A percentile compares a stretch with the other conserved stretches of the same genome.
Evolutionary conservation across 768 basidiomycete species (phyloP).

Genomic region (Pleurotus tuoliensis): DNA sequence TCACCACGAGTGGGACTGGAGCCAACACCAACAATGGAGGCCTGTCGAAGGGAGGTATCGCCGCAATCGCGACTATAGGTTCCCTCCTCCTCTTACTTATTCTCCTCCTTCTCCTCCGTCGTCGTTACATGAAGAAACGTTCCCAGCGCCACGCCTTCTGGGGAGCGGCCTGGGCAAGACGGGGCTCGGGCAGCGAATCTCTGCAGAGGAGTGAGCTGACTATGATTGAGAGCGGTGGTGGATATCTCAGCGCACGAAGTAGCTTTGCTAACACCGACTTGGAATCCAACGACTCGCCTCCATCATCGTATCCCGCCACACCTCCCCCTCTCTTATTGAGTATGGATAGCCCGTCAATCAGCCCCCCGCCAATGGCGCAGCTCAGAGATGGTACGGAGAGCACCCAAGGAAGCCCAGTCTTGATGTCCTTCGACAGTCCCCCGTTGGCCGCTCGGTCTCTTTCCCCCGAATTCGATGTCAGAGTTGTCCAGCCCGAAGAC

Average conservation of each 20-base stretch:
- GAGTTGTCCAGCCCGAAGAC: not conserved
- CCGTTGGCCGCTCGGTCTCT: not conserved
- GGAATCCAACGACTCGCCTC: slow-evolving; percentile 33
- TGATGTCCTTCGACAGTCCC: slow-evolving; percentile 6
- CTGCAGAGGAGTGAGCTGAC: slow-evolving; percentile 2
- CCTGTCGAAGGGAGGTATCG: slow-evolving; percentile 41
- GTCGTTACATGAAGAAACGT: slow-evolving; percentile 39
- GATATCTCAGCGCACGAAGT: slow-evolving; percentile 40
- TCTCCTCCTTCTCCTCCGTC: slow-evolving; percentile 42
- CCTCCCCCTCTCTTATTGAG: not conserved
- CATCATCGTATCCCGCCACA: slow-evolving; percentile 18
- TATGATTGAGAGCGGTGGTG: slow-evolving; percentile 9
- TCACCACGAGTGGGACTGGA: slow-evolving; percentile 5
- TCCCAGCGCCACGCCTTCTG: slow-evolving; percentile 37
- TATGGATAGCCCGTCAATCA: slow-evolving; percentile 1
- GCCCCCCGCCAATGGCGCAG: slow-evolving; percentile 53
- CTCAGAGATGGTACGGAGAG: slow-evolving; percentile 31
- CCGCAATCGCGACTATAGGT: slow-evolving; percentile 33
- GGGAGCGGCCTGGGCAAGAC: slow-evolving; percentile 33
- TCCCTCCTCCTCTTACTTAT: slow-evolving; percentile 28
- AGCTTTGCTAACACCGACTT: slow-evolving; percentile 60
- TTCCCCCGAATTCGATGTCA: not conserved
- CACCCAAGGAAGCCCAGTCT: slow-evolving; percentile 4
- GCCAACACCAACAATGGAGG: slow-evolving; percentile 10
- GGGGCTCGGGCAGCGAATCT: slow-evolving; percentile 10